A percentile compares a stretch with the other conserved stretches of the same genome.
phyloP scores from a whole-genome alignment of 306 rosid species.

The Morella rubra region DNA sequence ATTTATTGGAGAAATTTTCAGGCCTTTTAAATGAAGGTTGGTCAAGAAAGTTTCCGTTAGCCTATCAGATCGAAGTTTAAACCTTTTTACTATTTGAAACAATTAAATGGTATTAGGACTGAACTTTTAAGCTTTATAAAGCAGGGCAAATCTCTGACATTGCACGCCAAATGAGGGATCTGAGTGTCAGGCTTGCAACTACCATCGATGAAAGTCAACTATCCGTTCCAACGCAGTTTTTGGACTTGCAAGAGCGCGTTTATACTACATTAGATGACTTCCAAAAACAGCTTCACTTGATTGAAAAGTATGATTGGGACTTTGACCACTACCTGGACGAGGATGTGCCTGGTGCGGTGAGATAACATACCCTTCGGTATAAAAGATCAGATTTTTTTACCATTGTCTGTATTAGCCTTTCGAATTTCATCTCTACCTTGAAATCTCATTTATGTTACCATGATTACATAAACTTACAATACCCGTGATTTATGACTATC shows the following conservation, averaged over 20 bases:
- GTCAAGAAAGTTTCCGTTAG: conserved; percentile 16
- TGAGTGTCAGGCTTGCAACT: conserved; percentile 40
- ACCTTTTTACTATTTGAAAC: background rate
- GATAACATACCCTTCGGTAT: conserved; percentile 50
- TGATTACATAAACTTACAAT: conserved; percentile 2
- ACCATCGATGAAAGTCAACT: conserved; percentile 43
- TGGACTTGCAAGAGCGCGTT: conserved; percentile 50
- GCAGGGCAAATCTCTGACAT: conserved; percentile 30
- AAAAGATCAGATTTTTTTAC: conserved; percentile 2
- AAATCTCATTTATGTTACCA: conserved; percentile 13
- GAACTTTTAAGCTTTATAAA: conserved; percentile 24
- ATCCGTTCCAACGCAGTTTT: conserved; percentile 41
- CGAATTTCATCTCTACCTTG: background rate
- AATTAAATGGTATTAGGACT: background rate
- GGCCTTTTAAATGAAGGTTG: conserved; percentile 42
- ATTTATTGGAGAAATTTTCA: conserved; percentile 33
- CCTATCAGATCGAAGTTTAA: conserved; percentile 5
- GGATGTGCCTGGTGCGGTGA: conserved; percentile 88
- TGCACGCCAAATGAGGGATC: conserved; percentile 37
- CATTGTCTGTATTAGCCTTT: background rate
- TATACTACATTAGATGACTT: conserved; percentile 46
- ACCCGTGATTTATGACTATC: conserved; percentile 13
- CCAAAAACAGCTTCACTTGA: conserved; percentile 52
- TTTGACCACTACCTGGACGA: conserved; percentile 83
- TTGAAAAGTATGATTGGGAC: conserved; percentile 71